phyloP scores from a whole-genome alignment of 1,139 yeast species.

The Scheffersomyces titani region DNA sequence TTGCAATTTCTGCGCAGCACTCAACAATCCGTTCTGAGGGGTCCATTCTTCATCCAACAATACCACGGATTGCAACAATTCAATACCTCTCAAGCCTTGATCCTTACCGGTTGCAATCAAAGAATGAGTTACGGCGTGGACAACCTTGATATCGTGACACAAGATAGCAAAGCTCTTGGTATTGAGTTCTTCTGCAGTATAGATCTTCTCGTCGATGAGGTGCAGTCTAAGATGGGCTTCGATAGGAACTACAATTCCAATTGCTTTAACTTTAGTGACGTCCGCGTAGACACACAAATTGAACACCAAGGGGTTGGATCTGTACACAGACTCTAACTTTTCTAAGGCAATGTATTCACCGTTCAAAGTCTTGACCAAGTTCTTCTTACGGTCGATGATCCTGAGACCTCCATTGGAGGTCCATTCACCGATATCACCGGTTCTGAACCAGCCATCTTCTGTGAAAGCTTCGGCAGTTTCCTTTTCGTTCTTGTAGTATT shows the following conservation, averaged over 20 bases:
- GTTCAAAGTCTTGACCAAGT: constrained; percentile 90
- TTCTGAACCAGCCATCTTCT: constrained; percentile 89
- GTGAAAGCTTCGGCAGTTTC: constrained; percentile 81
- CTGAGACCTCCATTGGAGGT: constrained; percentile 73
- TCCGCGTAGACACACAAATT: constrained; percentile 96
- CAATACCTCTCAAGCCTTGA: constrained; percentile 85
- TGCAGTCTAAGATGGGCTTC: constrained; percentile 60
- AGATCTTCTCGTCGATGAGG: constrained; percentile 56
- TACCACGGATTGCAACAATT: constrained; percentile 76
- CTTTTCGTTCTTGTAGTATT: constrained; percentile 79
- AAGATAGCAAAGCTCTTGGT: constrained; percentile 47
- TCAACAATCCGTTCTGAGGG: constrained; percentile 90
- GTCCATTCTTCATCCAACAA: constrained; percentile 94
- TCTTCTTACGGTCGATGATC: constrained; percentile 93
- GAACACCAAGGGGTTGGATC: constrained; percentile 74
- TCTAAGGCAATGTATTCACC: constrained; percentile 99
- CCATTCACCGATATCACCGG: constrained; percentile 99
- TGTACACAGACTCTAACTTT: constrained; percentile 81
- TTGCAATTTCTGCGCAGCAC: constrained; percentile 95
- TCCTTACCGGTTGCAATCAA: constrained; percentile 74
- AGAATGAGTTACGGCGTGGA: constrained; percentile 54
- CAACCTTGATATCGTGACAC: constrained; percentile 59
- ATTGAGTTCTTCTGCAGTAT: constrained; percentile 49
- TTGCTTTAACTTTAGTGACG: constrained; percentile 79
- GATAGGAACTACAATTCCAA: constrained; percentile 86